Base-by-base conservation (phyloP, 495 filamentous ascomycete species). In the Neurospora cerealis region DNA sequence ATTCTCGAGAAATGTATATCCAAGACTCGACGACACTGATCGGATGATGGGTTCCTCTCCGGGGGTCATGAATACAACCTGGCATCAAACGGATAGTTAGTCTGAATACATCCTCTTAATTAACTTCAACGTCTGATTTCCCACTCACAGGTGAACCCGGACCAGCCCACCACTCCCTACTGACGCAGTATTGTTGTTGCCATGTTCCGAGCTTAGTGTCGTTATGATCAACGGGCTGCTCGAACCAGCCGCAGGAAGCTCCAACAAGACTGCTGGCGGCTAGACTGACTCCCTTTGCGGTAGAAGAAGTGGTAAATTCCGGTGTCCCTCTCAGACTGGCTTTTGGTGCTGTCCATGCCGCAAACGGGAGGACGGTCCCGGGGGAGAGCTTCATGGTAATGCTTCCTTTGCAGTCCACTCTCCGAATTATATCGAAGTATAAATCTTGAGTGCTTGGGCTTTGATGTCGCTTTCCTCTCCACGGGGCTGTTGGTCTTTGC, bases 61-160 rank as follows among this genome's bases (percentile, higher is more conserved):
- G 0, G 89, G 89, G 0, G 86, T 89, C 75, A 89, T 87, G 9
- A 89, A 70, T 2, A 90, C 82, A 8, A 87, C 81, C 86, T 87
- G 76, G 36, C 28, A 2, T 62, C 9, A 21, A 54, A 48, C 8
- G 3, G 1, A 24, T 1, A 13, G 54, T 66, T 4, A 54, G 46
- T 28, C 21, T 15, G 10, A 2, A 11, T 24, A 13, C 10, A 4
- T 3, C 17, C 17, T n/a, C 21, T 48, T 5, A 10, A 48, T 3
- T 9, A 21, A 11, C 9, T 21, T 38, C 8, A 9, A 38, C 37
- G 7, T 38, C 37, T 38, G 8, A 9, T 38, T 38, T 9, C 37
- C 37, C 0, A 38, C 62, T 48, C 75, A 77, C 76, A 24, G 78
- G 76, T 48, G 76, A 74, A 1, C 78, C 78, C 3, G 73, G 72